Percentiles rank a stretch among this genome's conserved stretches.
Conservation (phyloP, 1,284 basidiomycete genomes). For the Trametes versicolor region DNA sequence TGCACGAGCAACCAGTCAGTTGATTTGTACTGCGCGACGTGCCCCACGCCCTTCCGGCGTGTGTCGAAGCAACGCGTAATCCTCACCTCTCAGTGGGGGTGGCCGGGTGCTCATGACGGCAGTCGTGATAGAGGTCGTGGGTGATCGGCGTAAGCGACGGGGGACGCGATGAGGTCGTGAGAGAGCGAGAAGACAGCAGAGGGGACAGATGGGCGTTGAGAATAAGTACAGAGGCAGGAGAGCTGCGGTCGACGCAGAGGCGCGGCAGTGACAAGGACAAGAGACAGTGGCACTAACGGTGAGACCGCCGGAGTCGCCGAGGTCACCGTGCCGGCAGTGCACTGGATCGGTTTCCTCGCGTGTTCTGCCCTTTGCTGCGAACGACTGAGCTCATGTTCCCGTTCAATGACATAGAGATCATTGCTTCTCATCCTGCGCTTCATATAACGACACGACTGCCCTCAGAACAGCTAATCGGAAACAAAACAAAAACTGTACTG, state of each 20-base stretch:
- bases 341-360: no score
- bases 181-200: not conserved
- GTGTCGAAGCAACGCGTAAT: constrained; percentile 3
- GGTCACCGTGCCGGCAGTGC: constrained; percentile 5
- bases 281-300: constrained; percentile 8
- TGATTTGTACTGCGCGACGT: not conserved
- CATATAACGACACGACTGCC: not conserved
- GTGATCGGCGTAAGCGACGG: not conserved
- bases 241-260: constrained; percentile 4
- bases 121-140: constrained; percentile 1
- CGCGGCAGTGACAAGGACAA: constrained; percentile 1
- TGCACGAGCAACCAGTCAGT: constrained; percentile 8
- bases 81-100: constrained; percentile 35
- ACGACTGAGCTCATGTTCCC: not conserved
- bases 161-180: not conserved
- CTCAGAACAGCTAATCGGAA: not conserved
- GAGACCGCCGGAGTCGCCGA: constrained; percentile 10
- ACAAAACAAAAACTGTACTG: constrained; percentile 6
- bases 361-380: not conserved
- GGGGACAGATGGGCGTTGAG: not conserved
- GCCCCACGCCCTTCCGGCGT: not conserved
- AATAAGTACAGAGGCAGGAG: constrained; percentile 12
- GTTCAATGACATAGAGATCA: not conserved
- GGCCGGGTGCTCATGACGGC: constrained; percentile 32
- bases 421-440: not conserved